Evolutionary conservation across 805 yeast species (phyloP), one percentile per base, ranked within the genome.

Genomic region (Metschnikowia reukaufii): DNA sequence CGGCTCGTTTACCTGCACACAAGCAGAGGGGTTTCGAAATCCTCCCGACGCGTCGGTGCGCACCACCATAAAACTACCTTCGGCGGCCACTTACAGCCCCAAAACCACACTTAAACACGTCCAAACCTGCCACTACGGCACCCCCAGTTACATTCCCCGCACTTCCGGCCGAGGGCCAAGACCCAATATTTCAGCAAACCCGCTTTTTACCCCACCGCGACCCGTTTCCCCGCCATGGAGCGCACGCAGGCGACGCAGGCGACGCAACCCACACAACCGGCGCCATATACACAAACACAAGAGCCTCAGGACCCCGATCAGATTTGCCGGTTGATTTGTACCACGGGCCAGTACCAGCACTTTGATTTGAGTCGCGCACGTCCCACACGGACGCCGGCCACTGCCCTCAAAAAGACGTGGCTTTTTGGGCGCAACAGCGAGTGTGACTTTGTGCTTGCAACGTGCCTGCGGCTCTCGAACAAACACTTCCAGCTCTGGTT

Each of bases 401-500:
- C 30, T 31, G 38, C 18, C 52, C 60, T 39, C 58, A 68, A 49
- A 64, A 72, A 52, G 64, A 50, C 66, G 19, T 88, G 95, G 95
- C 61, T 68, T 6, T 77, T 90, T 67, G 98, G 98, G 0, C 76
- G 98, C 54, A 81, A 85, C 49, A 61, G 66, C 1, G 75, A 72
- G 10, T 82, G 86, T 50, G 96, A 88, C 56, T 79, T 85, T 56
- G 70, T 70, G 33, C 68, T 89, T 47, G 81, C 78, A 7, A 68
- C 76, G 6, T 74, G 79, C 37, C 76, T 86, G 16, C 77, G 87
- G 23, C 72, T 90, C 29, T 86, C 94, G 43, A 88, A 86, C 58
- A 71, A 74, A 45, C 98, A 91, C 67, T 79, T 79, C 70, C 74
- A 76, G 61, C 70, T 91, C 6, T 82, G 90, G 85, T 73, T 84